phyloP scores from a whole-genome alignment of 257 asterid genomes.

The Przewalskia tangutica region DNA sequence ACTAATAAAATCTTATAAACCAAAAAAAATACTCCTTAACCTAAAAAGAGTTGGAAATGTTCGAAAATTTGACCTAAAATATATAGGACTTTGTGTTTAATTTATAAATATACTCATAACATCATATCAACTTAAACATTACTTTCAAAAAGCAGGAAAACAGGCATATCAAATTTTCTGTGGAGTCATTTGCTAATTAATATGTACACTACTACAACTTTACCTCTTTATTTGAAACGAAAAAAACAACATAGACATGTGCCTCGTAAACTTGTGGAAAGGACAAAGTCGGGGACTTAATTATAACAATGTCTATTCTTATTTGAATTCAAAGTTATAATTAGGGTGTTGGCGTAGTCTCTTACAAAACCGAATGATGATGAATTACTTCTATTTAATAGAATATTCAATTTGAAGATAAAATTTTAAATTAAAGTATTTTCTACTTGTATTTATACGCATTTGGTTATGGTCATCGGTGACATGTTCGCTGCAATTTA shows the following conservation, averaged over 20 bases:
- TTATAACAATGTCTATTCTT: constrained; percentile 2
- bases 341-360: not conserved
- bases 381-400: too few species aligned
- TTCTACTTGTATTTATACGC: too few species aligned
- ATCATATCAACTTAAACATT: not conserved
- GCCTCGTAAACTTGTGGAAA: not conserved
- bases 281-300: not conserved
- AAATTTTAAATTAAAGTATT: too few species aligned
- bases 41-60: not conserved
- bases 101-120: too few species aligned
- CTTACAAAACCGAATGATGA: too few species aligned
- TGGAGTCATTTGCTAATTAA: too few species aligned
- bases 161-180: not conserved
- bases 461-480: too few species aligned
- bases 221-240: not conserved
- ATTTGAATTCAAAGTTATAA: not conserved
- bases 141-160: not conserved
- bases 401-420: too few species aligned
- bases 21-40: not conserved
- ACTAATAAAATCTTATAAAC: too few species aligned
- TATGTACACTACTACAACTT: not conserved
- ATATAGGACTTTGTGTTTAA: not conserved
- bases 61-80: not conserved
- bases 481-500: too few species aligned
- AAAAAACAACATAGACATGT: not conserved